A percentile compares a stretch with the other conserved stretches of the same genome.
Evolutionary conservation across 257 asterid genomes (phyloP).

Genomic region (Fraxinus americana): DNA sequence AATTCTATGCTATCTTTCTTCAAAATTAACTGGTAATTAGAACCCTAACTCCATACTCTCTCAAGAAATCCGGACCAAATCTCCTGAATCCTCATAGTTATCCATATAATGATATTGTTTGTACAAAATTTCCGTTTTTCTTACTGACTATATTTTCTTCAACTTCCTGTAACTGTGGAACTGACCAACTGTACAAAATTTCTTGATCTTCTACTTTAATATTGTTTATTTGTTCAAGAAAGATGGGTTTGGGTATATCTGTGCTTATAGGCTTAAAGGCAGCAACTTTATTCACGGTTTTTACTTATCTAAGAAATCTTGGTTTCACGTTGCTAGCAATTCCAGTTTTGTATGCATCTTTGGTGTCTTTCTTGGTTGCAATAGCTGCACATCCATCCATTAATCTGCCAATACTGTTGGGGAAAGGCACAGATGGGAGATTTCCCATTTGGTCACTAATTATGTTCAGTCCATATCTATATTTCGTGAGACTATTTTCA

Average conservation of each 20-base stretch:
- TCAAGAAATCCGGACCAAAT: neutral
- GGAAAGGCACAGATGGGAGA: slow-evolving; percentile 78
- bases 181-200: neutral
- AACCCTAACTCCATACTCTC: neutral
- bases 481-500: slow-evolving; percentile 79
- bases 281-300: slow-evolving; percentile 52
- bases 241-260: slow-evolving; percentile 75
- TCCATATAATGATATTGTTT: neutral
- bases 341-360: slow-evolving; percentile 73
- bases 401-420: slow-evolving; percentile 78
- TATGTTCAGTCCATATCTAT: slow-evolving; percentile 77
- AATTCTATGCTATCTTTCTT: too few species aligned
- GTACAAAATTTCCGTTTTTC: neutral
- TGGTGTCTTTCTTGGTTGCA: slow-evolving; percentile 73
- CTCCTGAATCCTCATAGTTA: neutral
- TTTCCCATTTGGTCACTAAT: slow-evolving; percentile 75
- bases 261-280: slow-evolving; percentile 68
- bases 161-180: neutral
- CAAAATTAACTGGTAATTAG: neutral
- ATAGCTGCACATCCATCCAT: slow-evolving; percentile 81
- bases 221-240: neutral
- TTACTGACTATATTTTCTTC: neutral
- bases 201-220: neutral
- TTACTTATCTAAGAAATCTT: slow-evolving; percentile 47
- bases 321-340: slow-evolving; percentile 54